A percentile compares a stretch with the other conserved stretches of the same genome.
phyloP scores from a whole-genome alignment of 495 filamentous ascomycete species.

The Pyrenula massariospora region DNA sequence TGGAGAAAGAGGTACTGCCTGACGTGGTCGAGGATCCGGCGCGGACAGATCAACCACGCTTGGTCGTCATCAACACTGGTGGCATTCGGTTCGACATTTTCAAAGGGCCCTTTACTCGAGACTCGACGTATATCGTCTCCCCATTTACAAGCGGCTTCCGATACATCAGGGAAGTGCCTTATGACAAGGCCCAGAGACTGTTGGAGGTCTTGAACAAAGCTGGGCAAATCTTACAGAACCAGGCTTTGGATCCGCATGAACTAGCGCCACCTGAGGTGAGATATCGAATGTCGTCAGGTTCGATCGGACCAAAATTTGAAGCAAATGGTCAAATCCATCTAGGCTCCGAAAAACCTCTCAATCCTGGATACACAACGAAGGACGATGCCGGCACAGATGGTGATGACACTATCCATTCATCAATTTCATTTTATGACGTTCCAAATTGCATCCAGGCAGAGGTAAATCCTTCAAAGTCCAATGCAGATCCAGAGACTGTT shows the following conservation, averaged over 20 bases:
- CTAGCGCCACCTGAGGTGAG: conserved; percentile 29
- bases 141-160: conserved; percentile 75
- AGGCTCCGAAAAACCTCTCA: conserved; percentile 15
- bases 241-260: conserved; percentile 4
- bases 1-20: conserved; percentile 63
- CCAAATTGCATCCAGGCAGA: conserved; percentile 72
- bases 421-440: conserved; percentile 60
- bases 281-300: conserved; percentile 8
- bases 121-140: conserved; percentile 73
- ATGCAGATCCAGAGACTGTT: conserved; percentile 46
- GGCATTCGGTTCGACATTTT: conserved; percentile 92
- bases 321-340: conserved; percentile 2
- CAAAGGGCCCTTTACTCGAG: conserved; percentile 77
- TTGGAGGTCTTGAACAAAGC: conserved; percentile 63
- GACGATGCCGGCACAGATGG: conserved; percentile 81
- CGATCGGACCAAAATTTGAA: conserved; percentile 2
- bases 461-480: conserved; percentile 34
- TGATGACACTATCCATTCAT: conserved; percentile 77
- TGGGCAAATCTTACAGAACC: conserved; percentile 38
- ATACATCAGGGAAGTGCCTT: conserved; percentile 73
- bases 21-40: conserved; percentile 40
- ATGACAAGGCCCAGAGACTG: conserved; percentile 55
- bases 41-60: conserved; percentile 37
- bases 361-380: conserved; percentile 77
- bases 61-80: conserved; percentile 79